These are phyloP conservation scores for Acacia confusa DNA, from an alignment of 306 rosid genomes.

Conservation along the genomic window DNA sequence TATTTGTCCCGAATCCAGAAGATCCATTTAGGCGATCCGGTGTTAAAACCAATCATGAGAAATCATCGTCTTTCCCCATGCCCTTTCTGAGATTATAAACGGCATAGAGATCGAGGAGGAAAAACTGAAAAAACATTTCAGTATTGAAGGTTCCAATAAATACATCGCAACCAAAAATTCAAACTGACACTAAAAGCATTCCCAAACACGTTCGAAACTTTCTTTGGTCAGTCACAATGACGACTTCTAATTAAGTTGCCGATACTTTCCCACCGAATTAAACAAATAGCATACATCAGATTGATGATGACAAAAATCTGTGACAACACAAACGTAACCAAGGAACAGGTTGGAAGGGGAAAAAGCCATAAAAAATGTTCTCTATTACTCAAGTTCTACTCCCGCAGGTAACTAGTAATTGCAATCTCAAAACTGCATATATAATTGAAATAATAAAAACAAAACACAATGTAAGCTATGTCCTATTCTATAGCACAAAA, in stretches of 20 bases:
- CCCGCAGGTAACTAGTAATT: slow-evolving; percentile 26
- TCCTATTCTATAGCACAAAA: not conserved
- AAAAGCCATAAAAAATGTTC: not conserved
- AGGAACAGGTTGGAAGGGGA: not conserved
- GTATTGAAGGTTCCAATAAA: not conserved
- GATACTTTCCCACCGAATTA: not conserved
- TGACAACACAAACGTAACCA: not conserved
- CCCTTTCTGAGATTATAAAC: not conserved
- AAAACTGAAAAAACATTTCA: not conserved
- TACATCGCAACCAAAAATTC: not conserved
- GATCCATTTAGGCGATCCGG: not conserved
- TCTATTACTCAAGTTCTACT: slow-evolving; percentile 27
- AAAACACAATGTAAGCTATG: slow-evolving; percentile 17
- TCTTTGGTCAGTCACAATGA: not conserved
- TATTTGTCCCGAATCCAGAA: not conserved
- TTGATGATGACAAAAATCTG: not conserved
- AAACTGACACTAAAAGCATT: not conserved
- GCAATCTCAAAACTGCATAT: slow-evolving; percentile 33
- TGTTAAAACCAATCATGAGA: not conserved
- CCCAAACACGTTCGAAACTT: no score
- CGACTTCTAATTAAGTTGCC: not conserved
- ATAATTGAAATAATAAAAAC: slow-evolving; percentile 30
- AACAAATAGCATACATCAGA: not conserved
- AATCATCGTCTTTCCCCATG: not conserved
- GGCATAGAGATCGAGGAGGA: not conserved